Base-by-base conservation (phyloP, 371 early-diverging fungal genomes). In the Lichtheimia ornata region DNA sequence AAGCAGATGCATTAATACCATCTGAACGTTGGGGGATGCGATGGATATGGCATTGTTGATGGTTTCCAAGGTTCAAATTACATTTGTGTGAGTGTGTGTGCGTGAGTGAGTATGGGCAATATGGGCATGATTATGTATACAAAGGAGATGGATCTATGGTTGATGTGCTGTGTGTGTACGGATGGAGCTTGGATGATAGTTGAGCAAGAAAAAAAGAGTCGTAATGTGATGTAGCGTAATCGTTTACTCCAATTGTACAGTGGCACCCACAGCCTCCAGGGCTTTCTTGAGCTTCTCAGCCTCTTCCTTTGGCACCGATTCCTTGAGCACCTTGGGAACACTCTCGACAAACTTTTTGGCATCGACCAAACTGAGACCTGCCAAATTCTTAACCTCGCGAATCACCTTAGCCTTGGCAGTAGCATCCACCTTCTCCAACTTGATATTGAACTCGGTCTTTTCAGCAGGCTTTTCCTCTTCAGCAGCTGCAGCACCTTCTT, bases 271-370 rank as follows among this genome's bases (percentile, higher is more conserved):
- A 20, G 92, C 94, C 72, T 97, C 97, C 61, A 98, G 85, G 22
- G 91, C 83, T 84, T 91, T 91, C 89, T 98, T 95, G 67, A 97
- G 83, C 86, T 97, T 97, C 70, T 97, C 97, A 30, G 97, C 97
- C 69, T 97, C 98, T 60, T 94, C 98, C 88, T 97, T 98, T 71
- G 88, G 82, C 20, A 89, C 89, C 61, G 81, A 77, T 72, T 97
- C 95, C 83, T 92, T 91, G 70, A 98, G 84, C 57, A 94, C 91
- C 85, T 97, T 97, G 70, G 98, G 98, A 58, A 91, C 97, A 60
- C 91, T 83, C 77, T 98, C 98, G 22, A 97, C 97, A 78, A 98
- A 97, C 87, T 97, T 97, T 88, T 98, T 98, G 68, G 98, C 98
- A 77, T 97, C 97, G 17, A 98, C 95, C 80, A 98, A 79, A 83